Conservation (phyloP, 345 rosid species). For the Orychophragmus violaceus region DNA sequence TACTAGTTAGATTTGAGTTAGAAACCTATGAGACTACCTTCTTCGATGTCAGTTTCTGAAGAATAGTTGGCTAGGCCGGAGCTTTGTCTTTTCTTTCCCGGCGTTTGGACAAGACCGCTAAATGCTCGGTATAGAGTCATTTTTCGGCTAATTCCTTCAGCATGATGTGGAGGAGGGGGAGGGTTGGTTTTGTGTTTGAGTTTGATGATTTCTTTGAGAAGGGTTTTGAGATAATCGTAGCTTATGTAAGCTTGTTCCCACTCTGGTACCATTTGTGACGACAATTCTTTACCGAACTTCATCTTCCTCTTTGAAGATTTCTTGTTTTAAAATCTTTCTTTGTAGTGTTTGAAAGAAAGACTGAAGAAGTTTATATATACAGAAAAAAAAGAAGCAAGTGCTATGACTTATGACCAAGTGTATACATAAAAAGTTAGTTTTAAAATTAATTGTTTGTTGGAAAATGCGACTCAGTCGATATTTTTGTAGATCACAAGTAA, state of each 20-base stretch:
- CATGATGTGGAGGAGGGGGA: neutral
- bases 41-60: constrained; percentile 27
- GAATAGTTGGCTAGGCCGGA: neutral
- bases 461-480: too few relatives aligned
- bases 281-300: constrained; percentile 73
- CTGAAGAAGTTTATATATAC: too few relatives aligned
- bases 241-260: constrained; percentile 64
- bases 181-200: constrained; percentile 34
- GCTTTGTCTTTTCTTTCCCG: constrained; percentile 8
- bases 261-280: constrained; percentile 64
- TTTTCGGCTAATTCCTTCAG: constrained; percentile 27
- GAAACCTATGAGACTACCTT: neutral
- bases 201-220: constrained; percentile 48
- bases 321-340: neutral
- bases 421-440: too few relatives aligned
- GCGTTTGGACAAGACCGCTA: constrained; percentile 37
- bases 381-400: too few relatives aligned
- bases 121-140: constrained; percentile 50
- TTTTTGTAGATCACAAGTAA: too few relatives aligned
- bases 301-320: constrained; percentile 17
- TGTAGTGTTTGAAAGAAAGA: too few relatives aligned
- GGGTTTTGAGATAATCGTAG: constrained; percentile 44
- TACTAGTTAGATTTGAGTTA: neutral
- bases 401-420: too few relatives aligned
- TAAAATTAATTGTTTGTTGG: too few relatives aligned